Conservation (phyloP, 1,139 yeast genomes). For the Blastobotrys buckinghamii region DNA sequence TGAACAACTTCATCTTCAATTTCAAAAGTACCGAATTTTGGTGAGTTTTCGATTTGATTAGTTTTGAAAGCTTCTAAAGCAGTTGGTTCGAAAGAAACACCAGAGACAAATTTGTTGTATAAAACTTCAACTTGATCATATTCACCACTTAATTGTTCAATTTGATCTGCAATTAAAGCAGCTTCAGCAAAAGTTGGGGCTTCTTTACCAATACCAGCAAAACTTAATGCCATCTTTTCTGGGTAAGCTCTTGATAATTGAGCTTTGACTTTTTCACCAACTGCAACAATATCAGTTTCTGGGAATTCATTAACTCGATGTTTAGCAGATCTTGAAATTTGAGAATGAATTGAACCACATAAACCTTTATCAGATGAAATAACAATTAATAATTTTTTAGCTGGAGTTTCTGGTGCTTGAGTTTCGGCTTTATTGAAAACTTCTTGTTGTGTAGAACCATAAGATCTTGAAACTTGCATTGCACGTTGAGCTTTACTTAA, state of each 20-base stretch:
- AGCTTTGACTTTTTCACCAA: conserved; percentile 91
- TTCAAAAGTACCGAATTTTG: conserved; percentile 83
- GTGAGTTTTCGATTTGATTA: conserved; percentile 74
- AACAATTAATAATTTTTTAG: conserved; percentile 68
- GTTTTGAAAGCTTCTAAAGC: conserved; percentile 61
- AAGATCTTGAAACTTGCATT: conserved; percentile 82
- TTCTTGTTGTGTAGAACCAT: conserved; percentile 73
- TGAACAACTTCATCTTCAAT: conserved; percentile 55
- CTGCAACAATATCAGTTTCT: conserved; percentile 71
- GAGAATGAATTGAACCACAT: conserved; percentile 97
- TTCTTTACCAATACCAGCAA: conserved; percentile 92
- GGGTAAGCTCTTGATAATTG: conserved; percentile 83
- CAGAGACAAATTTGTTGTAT: conserved; percentile 82
- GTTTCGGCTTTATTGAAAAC: conserved; percentile 82
- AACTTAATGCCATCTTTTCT: conserved; percentile 61
- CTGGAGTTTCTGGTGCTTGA: conserved; percentile 41
- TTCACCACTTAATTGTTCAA: conserved; percentile 46
- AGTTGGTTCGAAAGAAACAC: conserved; percentile 87
- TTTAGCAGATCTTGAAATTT: conserved; percentile 85
- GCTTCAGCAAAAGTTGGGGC: conserved; percentile 93
- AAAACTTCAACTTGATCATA: conserved; percentile 76
- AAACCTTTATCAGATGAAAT: conserved; percentile 96
- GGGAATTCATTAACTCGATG: conserved; percentile 56
- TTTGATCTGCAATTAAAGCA: conserved; percentile 81
- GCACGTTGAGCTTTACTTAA: conserved; percentile 94